Evolutionary conservation across 805 yeast species (phyloP).

Genomic region (Candida endomychidarum): DNA sequence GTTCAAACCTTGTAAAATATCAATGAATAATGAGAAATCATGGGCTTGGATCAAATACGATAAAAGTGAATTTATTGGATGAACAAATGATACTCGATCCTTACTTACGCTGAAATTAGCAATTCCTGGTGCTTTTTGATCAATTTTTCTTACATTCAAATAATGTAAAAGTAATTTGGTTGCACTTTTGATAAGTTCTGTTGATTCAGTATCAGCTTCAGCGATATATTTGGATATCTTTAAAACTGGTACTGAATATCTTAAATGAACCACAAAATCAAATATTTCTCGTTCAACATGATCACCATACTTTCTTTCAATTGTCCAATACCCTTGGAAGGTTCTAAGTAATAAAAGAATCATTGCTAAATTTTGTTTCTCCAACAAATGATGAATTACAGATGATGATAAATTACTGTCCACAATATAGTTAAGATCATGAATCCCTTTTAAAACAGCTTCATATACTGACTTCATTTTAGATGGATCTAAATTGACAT

Average conservation of each 20-base stretch:
- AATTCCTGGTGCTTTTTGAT: constrained; percentile 28
- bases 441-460: constrained; percentile 32
- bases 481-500: constrained; percentile 12
- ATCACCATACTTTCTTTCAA: constrained; percentile 61
- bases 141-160: constrained; percentile 26
- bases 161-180: constrained; percentile 29
- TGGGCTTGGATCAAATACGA: constrained; percentile 43
- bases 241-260: constrained; percentile 45
- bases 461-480: constrained; percentile 25
- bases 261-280: constrained; percentile 50
- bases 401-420: constrained; percentile 22
- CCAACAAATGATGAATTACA: constrained; percentile 24
- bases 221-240: constrained; percentile 41
- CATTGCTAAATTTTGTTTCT: constrained; percentile 38
- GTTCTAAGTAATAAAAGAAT: constrained; percentile 48
- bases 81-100: constrained; percentile 54
- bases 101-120: constrained; percentile 45
- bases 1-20: constrained; percentile 13
- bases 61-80: constrained; percentile 59
- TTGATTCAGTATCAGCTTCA: constrained; percentile 12
- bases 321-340: constrained; percentile 59
- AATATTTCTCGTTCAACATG: constrained; percentile 62
- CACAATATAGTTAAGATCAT: constrained; percentile 28
- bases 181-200: constrained; percentile 27
- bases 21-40: constrained; percentile 23